These are phyloP conservation scores for Phaeotremella skinneri DNA, from an alignment of 768 basidiomycete genomes.

Conservation along the genomic window DNA sequence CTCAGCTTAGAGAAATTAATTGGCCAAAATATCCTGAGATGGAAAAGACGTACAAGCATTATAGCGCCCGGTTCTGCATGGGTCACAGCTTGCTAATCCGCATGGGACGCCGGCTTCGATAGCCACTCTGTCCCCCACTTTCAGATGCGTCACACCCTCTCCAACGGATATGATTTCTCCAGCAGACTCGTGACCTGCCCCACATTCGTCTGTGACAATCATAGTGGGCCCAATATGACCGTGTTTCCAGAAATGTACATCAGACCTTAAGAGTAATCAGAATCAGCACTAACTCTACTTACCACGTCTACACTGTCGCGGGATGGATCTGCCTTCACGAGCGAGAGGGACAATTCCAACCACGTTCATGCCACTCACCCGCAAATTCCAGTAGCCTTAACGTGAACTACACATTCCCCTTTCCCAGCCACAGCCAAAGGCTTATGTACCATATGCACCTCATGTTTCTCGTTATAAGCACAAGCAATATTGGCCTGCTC, in stretches of 20 bases:
- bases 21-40: not conserved
- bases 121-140: slow-evolving; percentile 52
- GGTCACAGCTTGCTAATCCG: slow-evolving; percentile 49
- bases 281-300: not conserved
- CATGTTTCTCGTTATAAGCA: slow-evolving; percentile 48
- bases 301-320: not conserved
- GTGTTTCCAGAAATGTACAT: slow-evolving; percentile 53
- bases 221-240: slow-evolving; percentile 51
- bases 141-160: slow-evolving; percentile 47
- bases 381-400: slow-evolving; percentile 54
- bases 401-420: slow-evolving; percentile 50
- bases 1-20: not conserved
- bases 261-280: slow-evolving; percentile 30
- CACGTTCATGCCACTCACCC: slow-evolving; percentile 38
- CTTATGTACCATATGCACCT: slow-evolving; percentile 51
- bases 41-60: slow-evolving; percentile 51
- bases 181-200: slow-evolving; percentile 52
- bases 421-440: slow-evolving; percentile 43
- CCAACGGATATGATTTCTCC: slow-evolving; percentile 53
- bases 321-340: not conserved
- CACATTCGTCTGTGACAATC: slow-evolving; percentile 51
- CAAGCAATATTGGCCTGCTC: slow-evolving; percentile 47
- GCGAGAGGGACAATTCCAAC: not conserved
- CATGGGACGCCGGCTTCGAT: slow-evolving; percentile 50
- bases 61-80: slow-evolving; percentile 52